Evolutionary conservation across 768 basidiomycete genomes (phyloP).

Genomic region (Baorangia bicolor): DNA sequence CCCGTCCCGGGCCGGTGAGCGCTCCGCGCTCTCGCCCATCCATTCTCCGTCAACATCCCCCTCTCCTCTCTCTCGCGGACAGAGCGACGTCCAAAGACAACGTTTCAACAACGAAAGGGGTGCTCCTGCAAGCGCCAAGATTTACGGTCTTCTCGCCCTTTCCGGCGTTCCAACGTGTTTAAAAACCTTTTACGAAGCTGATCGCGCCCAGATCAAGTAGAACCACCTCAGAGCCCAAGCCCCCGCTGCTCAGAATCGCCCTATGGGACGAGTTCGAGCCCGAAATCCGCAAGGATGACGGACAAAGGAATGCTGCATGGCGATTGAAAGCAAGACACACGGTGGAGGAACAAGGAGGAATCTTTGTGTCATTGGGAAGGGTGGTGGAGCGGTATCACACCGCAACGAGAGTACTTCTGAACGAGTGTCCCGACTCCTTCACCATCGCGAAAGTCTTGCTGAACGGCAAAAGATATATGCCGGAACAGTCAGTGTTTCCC

Average conservation of each 20-base stretch:
- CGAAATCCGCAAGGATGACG: not conserved
- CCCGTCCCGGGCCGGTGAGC: too few species aligned
- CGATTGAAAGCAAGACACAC: not conserved
- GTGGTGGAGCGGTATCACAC: not conserved
- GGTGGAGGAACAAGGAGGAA: not conserved
- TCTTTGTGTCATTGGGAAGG: not conserved
- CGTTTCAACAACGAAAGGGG: conserved; percentile 52
- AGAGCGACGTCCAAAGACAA: too few species aligned
- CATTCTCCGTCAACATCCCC: too few species aligned
- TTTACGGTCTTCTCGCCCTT: conserved; percentile 72
- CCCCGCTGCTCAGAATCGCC: not conserved
- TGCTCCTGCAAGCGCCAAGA: conserved; percentile 81
- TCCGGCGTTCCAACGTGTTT: conserved; percentile 68
- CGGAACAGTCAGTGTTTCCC: not conserved
- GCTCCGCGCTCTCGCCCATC: too few species aligned
- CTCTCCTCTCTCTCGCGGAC: too few species aligned
- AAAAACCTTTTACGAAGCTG: conserved; percentile 96
- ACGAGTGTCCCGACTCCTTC: not conserved
- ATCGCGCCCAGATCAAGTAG: conserved; percentile 94
- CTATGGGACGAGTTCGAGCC: not conserved
- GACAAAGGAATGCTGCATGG: not conserved
- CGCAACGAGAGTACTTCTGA: not conserved
- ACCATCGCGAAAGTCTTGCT: not conserved
- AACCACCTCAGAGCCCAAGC: conserved; percentile 88
- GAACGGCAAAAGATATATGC: not conserved